Base-by-base conservation (phyloP, 495 filamentous ascomycete genomes). In the Neurospora sp. region DNA sequence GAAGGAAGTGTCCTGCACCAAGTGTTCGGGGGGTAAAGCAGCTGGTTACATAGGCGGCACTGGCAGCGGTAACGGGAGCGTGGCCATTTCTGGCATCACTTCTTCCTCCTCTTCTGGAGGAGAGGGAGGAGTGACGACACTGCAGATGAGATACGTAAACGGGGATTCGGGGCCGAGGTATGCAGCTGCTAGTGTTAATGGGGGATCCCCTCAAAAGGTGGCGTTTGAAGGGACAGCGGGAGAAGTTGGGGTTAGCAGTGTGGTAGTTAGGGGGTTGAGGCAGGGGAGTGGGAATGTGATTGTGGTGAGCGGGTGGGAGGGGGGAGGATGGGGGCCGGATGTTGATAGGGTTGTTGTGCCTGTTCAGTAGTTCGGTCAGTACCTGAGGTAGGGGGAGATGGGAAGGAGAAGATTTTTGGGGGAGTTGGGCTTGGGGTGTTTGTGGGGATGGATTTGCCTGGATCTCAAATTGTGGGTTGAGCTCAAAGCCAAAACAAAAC, bases 291-390 rank as follows among this genome's bases (percentile, higher is more conserved):
- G 73, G 1, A 89, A 88, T 72, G 82, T 81, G 4, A 76, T 90
- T 45, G 81, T 79, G n/a, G 80, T 90, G 81, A 83, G 72, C 86
- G 84, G 11, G 76, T 84, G 43, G 81, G 79, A 70, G 81, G 77
- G 79, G 69, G 81, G 76, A 11, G 85, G 80, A 0, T 90, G 83
- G 83, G 85, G 84, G 0, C 86, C 88, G n/a, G 86, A 89, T 83
- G 75, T 89, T 19, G 87, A 90, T 77, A 78, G 85, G 11, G 76
- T 89, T 72, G 82, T 89, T 77, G 88, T 90, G 5, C 88, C 88
- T 13, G 77, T 81, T 11, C 70, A 77, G 75, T 78, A 71, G 19
- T 36, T 28, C 24, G 2, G 24, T 36, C 36, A 10, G 8, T 9
- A 9, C 36, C 36, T 37, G 37, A 38, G 9, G 37, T 38, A 37